Evolutionary conservation across 768 basidiomycete species (phyloP).

Genomic region (Boletus rubropictus): DNA sequence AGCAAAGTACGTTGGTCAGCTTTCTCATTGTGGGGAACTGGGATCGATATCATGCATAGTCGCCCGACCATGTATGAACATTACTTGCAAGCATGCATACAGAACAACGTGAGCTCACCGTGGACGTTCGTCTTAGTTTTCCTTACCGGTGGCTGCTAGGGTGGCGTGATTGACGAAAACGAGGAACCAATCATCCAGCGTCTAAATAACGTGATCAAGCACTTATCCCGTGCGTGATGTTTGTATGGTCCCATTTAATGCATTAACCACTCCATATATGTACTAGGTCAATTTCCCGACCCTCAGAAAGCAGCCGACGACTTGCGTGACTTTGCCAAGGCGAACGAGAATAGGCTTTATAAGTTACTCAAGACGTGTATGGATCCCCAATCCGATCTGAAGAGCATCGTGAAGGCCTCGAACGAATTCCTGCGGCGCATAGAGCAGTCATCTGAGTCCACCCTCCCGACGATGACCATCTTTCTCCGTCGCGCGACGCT

Average conservation of each 20-base stretch:
- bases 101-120: slow-evolving; percentile 68
- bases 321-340: slow-evolving; percentile 72
- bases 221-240: slow-evolving; percentile 53
- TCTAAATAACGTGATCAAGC: slow-evolving; percentile 50
- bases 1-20: slow-evolving; percentile 39
- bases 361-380: slow-evolving; percentile 76
- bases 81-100: slow-evolving; percentile 67
- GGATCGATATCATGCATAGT: slow-evolving; percentile 31
- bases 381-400: slow-evolving; percentile 81
- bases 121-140: not conserved
- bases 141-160: slow-evolving; percentile 41
- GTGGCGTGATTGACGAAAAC: slow-evolving; percentile 83
- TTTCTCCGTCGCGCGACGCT: slow-evolving; percentile 68
- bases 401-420: slow-evolving; percentile 72
- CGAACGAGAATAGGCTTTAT: slow-evolving; percentile 83
- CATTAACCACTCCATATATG: not conserved
- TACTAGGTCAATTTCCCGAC: slow-evolving; percentile 55
- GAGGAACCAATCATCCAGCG: slow-evolving; percentile 56
- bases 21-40: not conserved
- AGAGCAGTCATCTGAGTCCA: slow-evolving; percentile 59
- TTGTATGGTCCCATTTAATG: not conserved
- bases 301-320: slow-evolving; percentile 73
- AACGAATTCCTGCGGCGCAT: slow-evolving; percentile 74
- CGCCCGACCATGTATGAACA: slow-evolving; percentile 67
- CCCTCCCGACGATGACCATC: slow-evolving; percentile 60